phyloP scores from a whole-genome alignment of 176 grass and related monocot genomes.

The Pontederia paniculata region DNA sequence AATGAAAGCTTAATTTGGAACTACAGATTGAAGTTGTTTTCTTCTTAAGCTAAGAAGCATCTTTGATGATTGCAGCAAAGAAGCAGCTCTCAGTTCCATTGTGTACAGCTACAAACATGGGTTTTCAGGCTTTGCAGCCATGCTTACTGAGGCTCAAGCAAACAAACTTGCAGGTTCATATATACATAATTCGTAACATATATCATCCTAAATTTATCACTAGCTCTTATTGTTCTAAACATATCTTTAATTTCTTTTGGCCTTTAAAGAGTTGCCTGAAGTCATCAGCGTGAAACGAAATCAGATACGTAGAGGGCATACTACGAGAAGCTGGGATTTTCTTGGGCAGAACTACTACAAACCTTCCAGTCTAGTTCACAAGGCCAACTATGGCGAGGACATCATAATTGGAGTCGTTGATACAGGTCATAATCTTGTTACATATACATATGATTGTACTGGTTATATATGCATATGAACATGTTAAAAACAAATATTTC shows the following conservation, averaged over 20 bases:
- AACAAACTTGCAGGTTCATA: conserved; percentile 7
- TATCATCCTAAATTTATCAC: background rate
- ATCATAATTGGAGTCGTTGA: conserved; percentile 67
- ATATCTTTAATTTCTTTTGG: background rate
- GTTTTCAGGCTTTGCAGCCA: conserved; percentile 24
- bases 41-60: background rate
- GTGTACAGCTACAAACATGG: conserved; percentile 22
- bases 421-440: conserved; percentile 20
- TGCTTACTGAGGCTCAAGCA: conserved; percentile 12
- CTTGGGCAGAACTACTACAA: conserved; percentile 7
- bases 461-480: background rate
- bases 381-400: conserved; percentile 34
- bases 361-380: background rate
- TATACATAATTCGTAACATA: too few species aligned
- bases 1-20: too few species aligned
- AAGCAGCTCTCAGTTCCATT: background rate
- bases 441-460: background rate
- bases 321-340: conserved; percentile 38
- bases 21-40: too few species aligned
- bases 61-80: background rate
- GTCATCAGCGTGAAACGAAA: conserved; percentile 27
- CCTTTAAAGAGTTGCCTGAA: conserved; percentile 19
- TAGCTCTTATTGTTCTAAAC: background rate
- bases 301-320: background rate
- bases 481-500: background rate